Conservation (phyloP, 768 basidiomycete genomes). For the Suillus occidentalis region DNA sequence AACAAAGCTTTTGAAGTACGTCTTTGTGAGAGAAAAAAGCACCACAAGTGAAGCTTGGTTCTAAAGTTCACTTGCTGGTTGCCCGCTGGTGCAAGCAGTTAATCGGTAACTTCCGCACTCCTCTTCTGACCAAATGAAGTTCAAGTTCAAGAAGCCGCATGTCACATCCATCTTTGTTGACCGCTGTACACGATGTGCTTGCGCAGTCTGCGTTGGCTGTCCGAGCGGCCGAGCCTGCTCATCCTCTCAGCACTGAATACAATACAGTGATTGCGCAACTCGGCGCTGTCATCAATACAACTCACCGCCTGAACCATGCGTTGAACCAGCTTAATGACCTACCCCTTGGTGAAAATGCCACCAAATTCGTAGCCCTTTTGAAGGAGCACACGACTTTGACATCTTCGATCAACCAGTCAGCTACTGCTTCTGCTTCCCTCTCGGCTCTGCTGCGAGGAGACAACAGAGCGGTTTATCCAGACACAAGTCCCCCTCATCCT, state of each 20-base stretch:
- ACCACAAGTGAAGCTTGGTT: background rate
- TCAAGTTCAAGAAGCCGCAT: background rate
- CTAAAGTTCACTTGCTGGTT: background rate
- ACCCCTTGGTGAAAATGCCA: conserved; percentile 52
- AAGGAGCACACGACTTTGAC: conserved; percentile 58
- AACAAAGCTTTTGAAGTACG: background rate
- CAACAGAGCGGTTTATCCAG: conserved; percentile 27
- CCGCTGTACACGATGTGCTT: conserved; percentile 28
- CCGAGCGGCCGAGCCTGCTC: conserved; percentile 17
- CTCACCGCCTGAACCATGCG: conserved; percentile 54
- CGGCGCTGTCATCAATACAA: conserved; percentile 50
- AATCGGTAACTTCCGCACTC: background rate
- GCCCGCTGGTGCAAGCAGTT: background rate
- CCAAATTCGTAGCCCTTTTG: conserved; percentile 67
- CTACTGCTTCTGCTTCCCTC: conserved; percentile 22
- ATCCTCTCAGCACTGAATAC: conserved; percentile 28
- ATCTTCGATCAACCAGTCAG: conserved; percentile 27
- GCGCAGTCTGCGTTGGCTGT: conserved; percentile 27
- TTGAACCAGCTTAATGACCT: conserved; percentile 45
- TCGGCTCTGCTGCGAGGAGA: conserved; percentile 14
- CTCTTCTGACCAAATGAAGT: background rate
- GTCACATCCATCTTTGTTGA: conserved; percentile 25
- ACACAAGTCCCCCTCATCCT: conserved; percentile 28
- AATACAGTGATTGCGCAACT: conserved; percentile 34
- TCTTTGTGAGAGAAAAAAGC: background rate